Conservation (phyloP, 176 grass and related monocot species). For the Oryza coarctata region DNA sequence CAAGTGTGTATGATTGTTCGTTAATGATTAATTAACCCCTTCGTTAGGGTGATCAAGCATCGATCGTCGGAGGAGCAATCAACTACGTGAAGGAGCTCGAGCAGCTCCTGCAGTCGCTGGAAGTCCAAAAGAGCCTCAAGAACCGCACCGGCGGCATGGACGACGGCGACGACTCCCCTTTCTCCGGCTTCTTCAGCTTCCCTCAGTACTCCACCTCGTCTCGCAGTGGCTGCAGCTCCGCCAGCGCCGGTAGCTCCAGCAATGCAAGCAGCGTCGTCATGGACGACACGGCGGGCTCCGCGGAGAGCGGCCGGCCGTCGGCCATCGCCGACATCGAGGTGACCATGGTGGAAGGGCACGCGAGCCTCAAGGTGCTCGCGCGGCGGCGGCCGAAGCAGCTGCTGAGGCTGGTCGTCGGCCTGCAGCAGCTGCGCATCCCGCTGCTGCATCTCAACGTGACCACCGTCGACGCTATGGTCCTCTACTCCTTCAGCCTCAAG, state of each 20-base stretch:
- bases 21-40: not conserved
- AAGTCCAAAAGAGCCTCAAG: constrained; percentile 66
- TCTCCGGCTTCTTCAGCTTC: constrained; percentile 78
- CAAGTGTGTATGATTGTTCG: too few species aligned
- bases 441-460: constrained; percentile 90
- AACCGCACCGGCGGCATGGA: not conserved
- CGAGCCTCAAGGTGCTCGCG: constrained; percentile 77
- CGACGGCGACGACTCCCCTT: constrained; percentile 35
- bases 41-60: constrained; percentile 83
- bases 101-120: constrained; percentile 72
- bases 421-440: constrained; percentile 68
- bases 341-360: constrained; percentile 96
- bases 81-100: constrained; percentile 95
- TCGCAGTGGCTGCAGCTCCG: not conserved
- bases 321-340: constrained; percentile 85
- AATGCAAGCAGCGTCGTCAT: not conserved
- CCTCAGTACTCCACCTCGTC: constrained; percentile 64
- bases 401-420: constrained; percentile 48
- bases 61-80: constrained; percentile 90
- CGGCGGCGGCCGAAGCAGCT: constrained; percentile 68
- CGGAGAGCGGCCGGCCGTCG: not conserved
- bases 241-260: constrained; percentile 1
- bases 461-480: constrained; percentile 58
- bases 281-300: not conserved
- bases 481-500: constrained; percentile 96